Conservation (phyloP, 768 basidiomycete genomes). For the Lanmaoa pseudosensibilis region DNA sequence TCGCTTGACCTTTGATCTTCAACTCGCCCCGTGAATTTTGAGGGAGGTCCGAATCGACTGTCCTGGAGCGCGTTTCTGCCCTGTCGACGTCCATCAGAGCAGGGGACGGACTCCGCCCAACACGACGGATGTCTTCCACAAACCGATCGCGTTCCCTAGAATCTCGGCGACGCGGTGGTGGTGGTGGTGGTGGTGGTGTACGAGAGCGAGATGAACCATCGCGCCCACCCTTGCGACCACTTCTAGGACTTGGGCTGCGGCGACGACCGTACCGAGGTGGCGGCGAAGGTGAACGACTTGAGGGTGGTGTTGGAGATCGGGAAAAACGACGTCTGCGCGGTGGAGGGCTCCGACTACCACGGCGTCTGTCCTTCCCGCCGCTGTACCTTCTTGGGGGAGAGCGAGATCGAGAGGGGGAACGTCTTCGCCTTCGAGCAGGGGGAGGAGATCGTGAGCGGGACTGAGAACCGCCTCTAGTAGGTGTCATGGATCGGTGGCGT, state of each 20-base stretch:
- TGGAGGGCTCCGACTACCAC: constrained; percentile 35
- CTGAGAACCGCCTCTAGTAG: constrained; percentile 38
- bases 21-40: constrained; percentile 48
- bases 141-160: constrained; percentile 27
- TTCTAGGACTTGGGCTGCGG: constrained; percentile 43
- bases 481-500: constrained; percentile 26
- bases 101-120: constrained; percentile 30
- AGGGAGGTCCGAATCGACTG: constrained; percentile 31
- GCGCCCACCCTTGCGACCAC: constrained; percentile 27
- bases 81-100: constrained; percentile 25
- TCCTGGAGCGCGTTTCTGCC: constrained; percentile 23
- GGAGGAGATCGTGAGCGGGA: constrained; percentile 47
- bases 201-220: constrained; percentile 37
- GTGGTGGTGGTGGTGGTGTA: constrained; percentile 31
- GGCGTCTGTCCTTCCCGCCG: constrained; percentile 22
- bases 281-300: constrained; percentile 39
- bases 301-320: constrained; percentile 50
- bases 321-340: constrained; percentile 43
- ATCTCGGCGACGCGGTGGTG: constrained; percentile 34
- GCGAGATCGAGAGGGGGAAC: constrained; percentile 32
- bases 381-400: constrained; percentile 28
- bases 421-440: constrained; percentile 39
- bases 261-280: constrained; percentile 43
- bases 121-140: constrained; percentile 20
- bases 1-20: constrained; percentile 75